Percentiles rank a stretch among this genome's conserved stretches.
phyloP scores from a whole-genome alignment of 306 rosid species.

The Biancaea sappan region DNA sequence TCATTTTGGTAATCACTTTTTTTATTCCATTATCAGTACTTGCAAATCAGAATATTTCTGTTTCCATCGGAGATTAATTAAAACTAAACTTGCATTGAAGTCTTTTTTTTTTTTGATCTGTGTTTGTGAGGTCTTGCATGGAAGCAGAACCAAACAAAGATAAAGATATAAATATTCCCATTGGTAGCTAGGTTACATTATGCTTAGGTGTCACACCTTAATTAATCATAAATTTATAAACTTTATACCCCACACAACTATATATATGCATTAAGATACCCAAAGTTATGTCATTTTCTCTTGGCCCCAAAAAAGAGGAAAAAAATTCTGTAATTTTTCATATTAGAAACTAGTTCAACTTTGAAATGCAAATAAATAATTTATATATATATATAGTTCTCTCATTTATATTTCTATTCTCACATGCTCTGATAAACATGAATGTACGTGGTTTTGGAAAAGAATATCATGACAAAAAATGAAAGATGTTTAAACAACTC shows the following conservation, averaged over 20 bases:
- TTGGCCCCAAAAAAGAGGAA: too few relatives aligned
- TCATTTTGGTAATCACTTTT: background rate
- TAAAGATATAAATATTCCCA: background rate
- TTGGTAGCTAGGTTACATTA: background rate
- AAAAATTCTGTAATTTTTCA: background rate
- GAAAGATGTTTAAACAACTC: too few relatives aligned
- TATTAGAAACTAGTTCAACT: background rate
- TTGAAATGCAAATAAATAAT: too few relatives aligned
- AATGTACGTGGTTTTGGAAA: too few relatives aligned
- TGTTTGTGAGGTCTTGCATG: background rate
- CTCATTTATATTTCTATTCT: too few relatives aligned
- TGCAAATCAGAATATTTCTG: background rate
- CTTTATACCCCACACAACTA: background rate
- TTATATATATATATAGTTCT: too few relatives aligned
- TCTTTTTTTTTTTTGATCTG: background rate
- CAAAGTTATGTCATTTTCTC: too few relatives aligned
- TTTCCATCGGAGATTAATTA: background rate
- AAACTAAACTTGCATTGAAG: background rate
- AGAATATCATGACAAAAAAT: too few relatives aligned
- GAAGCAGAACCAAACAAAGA: background rate
- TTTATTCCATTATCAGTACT: background rate
- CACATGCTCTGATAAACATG: too few relatives aligned
- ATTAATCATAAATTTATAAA: too few relatives aligned
- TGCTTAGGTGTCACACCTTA: background rate
- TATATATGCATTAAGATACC: background rate